Base-by-base conservation (phyloP, 202 grass and related monocot species). In the Zizania palustris region DNA sequence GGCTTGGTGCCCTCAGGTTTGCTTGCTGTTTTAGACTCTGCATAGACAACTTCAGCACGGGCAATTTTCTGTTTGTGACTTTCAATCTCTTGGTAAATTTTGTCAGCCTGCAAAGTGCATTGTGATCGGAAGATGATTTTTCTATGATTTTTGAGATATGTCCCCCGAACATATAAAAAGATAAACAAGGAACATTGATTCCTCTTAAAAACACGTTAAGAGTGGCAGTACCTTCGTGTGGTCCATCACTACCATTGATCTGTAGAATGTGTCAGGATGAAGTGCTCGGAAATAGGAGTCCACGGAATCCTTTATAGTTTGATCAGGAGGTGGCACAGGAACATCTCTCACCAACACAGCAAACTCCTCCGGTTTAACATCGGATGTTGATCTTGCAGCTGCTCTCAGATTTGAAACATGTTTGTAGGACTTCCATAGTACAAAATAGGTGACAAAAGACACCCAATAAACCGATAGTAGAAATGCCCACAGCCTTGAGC, bases 361-460 rank as follows among this genome's bases (percentile, higher is more conserved):
- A 70, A 95, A 92, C 85, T 92, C 80, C 85, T 98, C 91, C 35
- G 91, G 89, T 83, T 85, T 98, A 69, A 88, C 67, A 65, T 85
- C 83, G 43, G 74, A 42, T 28, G 67, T 85, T 40, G 89, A 90
- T 78, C 85, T 92, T 70, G 91, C 89, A 37, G 77, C 60, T 11
- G 89, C 89, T 74, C 95, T 85, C 75, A 98, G 53, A 79, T 95
- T 70, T 0, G 83, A 90, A 28, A 98, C 95, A 73, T 89, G 91
- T 49, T 85, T 95, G 89, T 98, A 98, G 66, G 96, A 82, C 80
- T 63, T 95, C 91, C 96, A 98, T 9, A 98, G 83, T 37, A 98
- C 10, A 11, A 88, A 95, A 79, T 92, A 95, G 14, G 89, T 98
- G 7, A 88, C 82, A 83, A 95, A 88, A 44, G 96, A 95, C 69